Conservation (phyloP, 176 grass and related monocot species). For the Themeda triandra region DNA sequence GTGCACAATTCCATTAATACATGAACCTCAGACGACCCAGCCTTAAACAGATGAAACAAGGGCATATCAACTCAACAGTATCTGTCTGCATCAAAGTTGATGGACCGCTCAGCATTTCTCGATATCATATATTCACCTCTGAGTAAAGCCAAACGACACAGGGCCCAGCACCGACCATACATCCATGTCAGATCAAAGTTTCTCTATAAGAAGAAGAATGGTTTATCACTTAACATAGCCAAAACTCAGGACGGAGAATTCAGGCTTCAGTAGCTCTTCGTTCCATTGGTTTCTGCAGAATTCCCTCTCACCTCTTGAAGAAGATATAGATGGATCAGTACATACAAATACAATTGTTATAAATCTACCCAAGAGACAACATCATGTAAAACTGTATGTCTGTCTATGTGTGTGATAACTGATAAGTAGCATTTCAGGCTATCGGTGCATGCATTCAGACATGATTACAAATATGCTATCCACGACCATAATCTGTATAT, state of each 20-base stretch:
- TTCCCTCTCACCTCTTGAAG: neutral
- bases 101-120: neutral
- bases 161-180: neutral
- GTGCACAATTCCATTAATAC: neutral
- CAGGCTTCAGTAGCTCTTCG: neutral
- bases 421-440: too few species aligned
- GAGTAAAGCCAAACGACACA: neutral
- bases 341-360: neutral
- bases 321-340: constrained; percentile 4
- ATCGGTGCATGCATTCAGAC: neutral
- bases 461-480: constrained; percentile 8
- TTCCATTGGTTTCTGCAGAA: neutral
- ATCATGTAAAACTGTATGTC: neutral
- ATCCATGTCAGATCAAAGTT: constrained; percentile 13
- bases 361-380: neutral
- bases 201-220: neutral
- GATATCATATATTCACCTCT: too few species aligned
- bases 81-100: neutral
- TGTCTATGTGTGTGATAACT: neutral
- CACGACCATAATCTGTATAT: constrained; percentile 18
- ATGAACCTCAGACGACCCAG: neutral
- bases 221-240: neutral
- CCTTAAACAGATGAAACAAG: neutral
- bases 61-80: neutral
- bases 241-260: constrained; percentile 11